A percentile compares a stretch with the other conserved stretches of the same genome.
Evolutionary conservation across 2,329 filamentous ascomycete genomes (phyloP).

Genomic region (Ophiocordyceps camponoti-leonardi): DNA sequence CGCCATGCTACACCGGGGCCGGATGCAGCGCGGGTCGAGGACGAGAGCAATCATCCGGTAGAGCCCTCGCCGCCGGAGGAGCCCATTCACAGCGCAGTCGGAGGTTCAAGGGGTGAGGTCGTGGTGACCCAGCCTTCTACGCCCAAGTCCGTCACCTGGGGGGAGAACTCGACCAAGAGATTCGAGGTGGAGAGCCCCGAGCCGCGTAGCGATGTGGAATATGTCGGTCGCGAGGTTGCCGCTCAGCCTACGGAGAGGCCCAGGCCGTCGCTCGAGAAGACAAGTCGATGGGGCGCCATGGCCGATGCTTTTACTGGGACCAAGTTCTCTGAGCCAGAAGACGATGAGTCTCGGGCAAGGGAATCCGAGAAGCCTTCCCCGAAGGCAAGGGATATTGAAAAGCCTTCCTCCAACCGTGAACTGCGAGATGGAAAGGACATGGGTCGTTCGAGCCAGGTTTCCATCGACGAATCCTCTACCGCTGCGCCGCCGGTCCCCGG

Average conservation of each 20-base stretch:
- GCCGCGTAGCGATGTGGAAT: slow-evolving; percentile 14
- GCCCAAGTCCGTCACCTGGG: slow-evolving; percentile 46
- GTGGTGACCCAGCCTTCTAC: slow-evolving; percentile 17
- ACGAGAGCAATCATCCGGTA: neutral
- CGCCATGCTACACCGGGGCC: slow-evolving; percentile 25
- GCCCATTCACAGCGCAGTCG: slow-evolving; percentile 16
- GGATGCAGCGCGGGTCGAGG: neutral
- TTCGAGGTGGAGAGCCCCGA: slow-evolving; percentile 45
- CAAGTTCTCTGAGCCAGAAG: slow-evolving; percentile 15
- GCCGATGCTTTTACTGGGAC: slow-evolving; percentile 30
- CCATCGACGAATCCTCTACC: slow-evolving; percentile 21
- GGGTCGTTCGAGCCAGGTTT: slow-evolving; percentile 7
- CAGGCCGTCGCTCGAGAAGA: slow-evolving; percentile 18
- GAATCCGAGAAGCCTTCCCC: no score
- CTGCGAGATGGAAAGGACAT: slow-evolving; percentile 7
- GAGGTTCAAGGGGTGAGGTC: slow-evolving; percentile 23
- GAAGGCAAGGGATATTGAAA: slow-evolving; percentile 4
- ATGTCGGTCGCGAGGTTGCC: slow-evolving; percentile 7
- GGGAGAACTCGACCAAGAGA: slow-evolving; percentile 45
- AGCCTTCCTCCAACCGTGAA: slow-evolving; percentile 2
- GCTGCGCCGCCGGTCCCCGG: slow-evolving; percentile 34
- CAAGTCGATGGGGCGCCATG: slow-evolving; percentile 33
- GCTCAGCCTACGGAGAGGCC: slow-evolving; percentile 11
- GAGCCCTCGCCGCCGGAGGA: slow-evolving; percentile 6
- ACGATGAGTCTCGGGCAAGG: slow-evolving; percentile 14